These are phyloP conservation scores for Piper longum DNA, from an alignment of 164 flowering plant genomes.

Conservation along the genomic window DNA sequence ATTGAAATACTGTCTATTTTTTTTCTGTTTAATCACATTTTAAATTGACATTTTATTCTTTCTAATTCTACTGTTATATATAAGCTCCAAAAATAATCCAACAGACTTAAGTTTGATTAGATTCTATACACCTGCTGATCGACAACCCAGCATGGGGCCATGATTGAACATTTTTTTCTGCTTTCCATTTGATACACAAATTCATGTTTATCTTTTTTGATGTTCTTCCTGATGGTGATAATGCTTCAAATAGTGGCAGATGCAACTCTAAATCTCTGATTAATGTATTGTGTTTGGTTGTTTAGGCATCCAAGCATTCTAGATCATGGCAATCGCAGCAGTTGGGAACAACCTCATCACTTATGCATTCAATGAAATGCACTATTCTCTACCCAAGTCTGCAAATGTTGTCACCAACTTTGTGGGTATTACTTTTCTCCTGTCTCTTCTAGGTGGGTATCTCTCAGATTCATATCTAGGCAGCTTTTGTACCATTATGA, in stretches of 20 bases:
- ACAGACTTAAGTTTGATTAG: too few relatives aligned
- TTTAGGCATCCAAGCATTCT: slow-evolving; percentile 69
- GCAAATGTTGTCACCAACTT: slow-evolving; percentile 91
- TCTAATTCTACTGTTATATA: too few relatives aligned
- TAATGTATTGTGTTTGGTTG: background rate
- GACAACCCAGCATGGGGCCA: too few relatives aligned
- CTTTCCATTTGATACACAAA: too few relatives aligned
- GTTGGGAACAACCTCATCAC: slow-evolving; percentile 91
- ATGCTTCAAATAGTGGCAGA: too few relatives aligned
- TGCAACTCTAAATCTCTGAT: too few relatives aligned
- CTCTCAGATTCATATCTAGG: slow-evolving; percentile 88
- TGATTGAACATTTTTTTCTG: too few relatives aligned
- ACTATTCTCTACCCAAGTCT: slow-evolving; percentile 58
- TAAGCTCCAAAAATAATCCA: too few relatives aligned
- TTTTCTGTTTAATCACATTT: background rate
- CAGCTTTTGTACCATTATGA: slow-evolving; percentile 80
- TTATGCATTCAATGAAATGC: slow-evolving; percentile 82
- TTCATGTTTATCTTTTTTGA: too few relatives aligned
- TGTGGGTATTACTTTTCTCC: slow-evolving; percentile 68
- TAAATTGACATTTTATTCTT: too few relatives aligned
- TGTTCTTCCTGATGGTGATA: too few relatives aligned
- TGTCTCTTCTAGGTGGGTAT: slow-evolving; percentile 80
- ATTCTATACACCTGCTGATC: too few relatives aligned
- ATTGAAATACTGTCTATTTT: background rate
- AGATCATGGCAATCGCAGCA: slow-evolving; percentile 87